These are phyloP conservation scores for Xylariales sp. DNA, from an alignment of 2,329 filamentous ascomycete genomes.

Conservation along the genomic window DNA sequence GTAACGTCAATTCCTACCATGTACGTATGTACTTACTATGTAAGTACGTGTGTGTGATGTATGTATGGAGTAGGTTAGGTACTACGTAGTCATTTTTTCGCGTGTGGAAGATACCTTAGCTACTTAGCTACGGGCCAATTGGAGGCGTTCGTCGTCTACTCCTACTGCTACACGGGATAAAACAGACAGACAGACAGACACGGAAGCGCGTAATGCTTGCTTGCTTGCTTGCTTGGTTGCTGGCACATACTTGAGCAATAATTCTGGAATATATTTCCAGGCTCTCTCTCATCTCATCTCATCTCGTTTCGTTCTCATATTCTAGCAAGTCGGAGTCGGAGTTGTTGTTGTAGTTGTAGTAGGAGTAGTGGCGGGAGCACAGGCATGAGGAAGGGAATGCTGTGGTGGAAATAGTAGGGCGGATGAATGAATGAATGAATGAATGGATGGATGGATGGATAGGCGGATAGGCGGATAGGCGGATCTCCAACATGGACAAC, in stretches of 20 bases:
- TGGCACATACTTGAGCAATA: background rate
- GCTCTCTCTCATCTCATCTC: background rate
- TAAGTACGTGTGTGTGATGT: too few relatives aligned
- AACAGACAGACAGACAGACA: background rate
- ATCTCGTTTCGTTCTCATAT: background rate
- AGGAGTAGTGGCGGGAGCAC: background rate
- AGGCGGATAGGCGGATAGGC: background rate
- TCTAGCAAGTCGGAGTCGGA: background rate
- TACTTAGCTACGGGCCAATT: conserved; percentile 19
- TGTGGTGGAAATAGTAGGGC: background rate
- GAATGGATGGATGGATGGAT: background rate
- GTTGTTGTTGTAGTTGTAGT: too few relatives aligned
- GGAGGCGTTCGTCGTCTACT: too few relatives aligned
- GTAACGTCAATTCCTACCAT: conserved; percentile 9
- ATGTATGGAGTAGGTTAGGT: too few relatives aligned
- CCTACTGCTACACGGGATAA: too few relatives aligned
- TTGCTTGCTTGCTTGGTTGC: background rate
- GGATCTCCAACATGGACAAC: conserved; percentile 3
- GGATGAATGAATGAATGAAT: background rate
- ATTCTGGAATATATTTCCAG: too few relatives aligned
- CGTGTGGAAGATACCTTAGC: too few relatives aligned
- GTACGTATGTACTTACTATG: too few relatives aligned
- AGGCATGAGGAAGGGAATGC: background rate
- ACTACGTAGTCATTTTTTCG: too few relatives aligned
- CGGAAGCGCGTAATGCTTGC: conserved; percentile 9